Percentiles rank a stretch among this genome's conserved stretches.
Conservation (phyloP, 345 rosid species). For the Citrus sp. region DNA sequence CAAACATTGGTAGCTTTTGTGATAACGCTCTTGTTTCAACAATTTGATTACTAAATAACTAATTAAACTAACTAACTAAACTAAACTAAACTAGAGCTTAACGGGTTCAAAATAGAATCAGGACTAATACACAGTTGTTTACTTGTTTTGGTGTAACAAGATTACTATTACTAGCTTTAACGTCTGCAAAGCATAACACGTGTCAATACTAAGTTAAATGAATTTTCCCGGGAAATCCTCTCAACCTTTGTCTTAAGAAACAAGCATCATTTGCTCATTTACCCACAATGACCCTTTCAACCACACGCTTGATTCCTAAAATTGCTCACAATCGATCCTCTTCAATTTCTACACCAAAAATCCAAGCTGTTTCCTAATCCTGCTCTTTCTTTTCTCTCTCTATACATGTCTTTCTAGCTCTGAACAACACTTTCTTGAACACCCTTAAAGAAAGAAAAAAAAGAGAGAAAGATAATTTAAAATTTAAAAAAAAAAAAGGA, state of each 20-base stretch:
- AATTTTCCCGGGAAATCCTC: slow-evolving; percentile 27
- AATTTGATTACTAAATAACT: neutral
- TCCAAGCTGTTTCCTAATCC: slow-evolving; percentile 13
- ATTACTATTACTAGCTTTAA: neutral
- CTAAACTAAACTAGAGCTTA: no score
- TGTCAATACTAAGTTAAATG: neutral
- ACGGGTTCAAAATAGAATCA: no score
- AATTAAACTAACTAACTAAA: no score
- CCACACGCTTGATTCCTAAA: slow-evolving; percentile 21
- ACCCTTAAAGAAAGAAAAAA: slow-evolving; percentile 7
- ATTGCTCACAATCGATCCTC: slow-evolving; percentile 30
- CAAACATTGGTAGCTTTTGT: no score
- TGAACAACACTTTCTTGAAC: slow-evolving; percentile 2
- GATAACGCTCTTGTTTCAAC: neutral
- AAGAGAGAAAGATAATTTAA: neutral
- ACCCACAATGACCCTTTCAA: slow-evolving; percentile 8
- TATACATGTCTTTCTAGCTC: slow-evolving; percentile 14
- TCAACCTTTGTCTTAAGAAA: slow-evolving; percentile 9
- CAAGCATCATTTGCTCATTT: neutral
- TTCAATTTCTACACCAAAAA: slow-evolving; percentile 17
- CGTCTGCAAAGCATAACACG: neutral
- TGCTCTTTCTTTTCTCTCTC: slow-evolving; percentile 5
- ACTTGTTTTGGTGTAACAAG: neutral
- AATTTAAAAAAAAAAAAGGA: neutral
- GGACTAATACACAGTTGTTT: neutral